Evolutionary conservation across 108 stramenopile genomes (phyloP), one percentile per base, ranked within the genome.

Genomic region (Cyclotella atomus): DNA sequence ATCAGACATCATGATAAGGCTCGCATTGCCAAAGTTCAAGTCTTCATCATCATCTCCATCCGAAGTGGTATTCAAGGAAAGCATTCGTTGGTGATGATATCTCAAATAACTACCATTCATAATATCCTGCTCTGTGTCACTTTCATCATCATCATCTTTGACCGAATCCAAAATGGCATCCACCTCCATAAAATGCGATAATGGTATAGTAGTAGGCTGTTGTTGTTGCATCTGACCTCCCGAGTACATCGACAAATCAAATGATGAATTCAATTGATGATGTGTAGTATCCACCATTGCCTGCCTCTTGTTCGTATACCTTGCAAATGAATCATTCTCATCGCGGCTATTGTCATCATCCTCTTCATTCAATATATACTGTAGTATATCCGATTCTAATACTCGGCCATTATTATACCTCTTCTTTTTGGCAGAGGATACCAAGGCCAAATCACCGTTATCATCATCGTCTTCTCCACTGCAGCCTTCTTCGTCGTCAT

Each of bases 311-410:
- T 2, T n/a, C n/a, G n/a, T 15, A 44, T 15, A 23, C 10, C 30
- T 28, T 23, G 34, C 65, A 28, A 20, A 17, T 16, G 29, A 34
- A 0, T 64, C 76, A n/a, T 75, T 68, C 19, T 64, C 81, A 16
- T 73, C 64, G 6, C 72, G 73, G 50, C 86, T 70, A 21, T 72
- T 68, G 35, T 89, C 88, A 27, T 89, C 89, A 56, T 92, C 86
- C 49, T 83, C 84, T 63, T 89, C 89, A 33, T 76, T 75, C 34
- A 91, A 62, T 71, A 89, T 88, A 70, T 80, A 80, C 69, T 93
- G 87, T 65, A 91, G 66, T 20, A 89, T 69, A 56, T 84, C 84
- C 83, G 75, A 85, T 57, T 86, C 88, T 65, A n/a, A 83, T 74
- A 16, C 81, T 36, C 59, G 78, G 59, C 50, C 20, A 45, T 54